These are phyloP conservation scores for Salix exigua DNA, from an alignment of 345 rosid species.

Conservation along the genomic window DNA sequence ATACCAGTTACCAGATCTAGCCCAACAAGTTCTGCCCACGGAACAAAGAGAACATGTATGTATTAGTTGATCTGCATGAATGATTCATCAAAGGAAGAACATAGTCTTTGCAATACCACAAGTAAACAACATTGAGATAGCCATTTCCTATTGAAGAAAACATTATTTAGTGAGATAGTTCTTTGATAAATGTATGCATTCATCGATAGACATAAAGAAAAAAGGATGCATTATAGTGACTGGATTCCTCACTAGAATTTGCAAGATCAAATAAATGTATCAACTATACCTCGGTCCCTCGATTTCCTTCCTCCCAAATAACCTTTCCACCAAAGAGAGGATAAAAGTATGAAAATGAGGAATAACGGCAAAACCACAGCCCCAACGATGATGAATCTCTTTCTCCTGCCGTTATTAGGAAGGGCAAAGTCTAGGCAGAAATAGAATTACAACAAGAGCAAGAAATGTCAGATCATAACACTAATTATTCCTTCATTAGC, in stretches of 20 bases:
- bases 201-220: too few species aligned
- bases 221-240: too few species aligned
- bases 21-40: constrained; percentile 35
- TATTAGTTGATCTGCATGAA: background rate
- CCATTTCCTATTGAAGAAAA: too few species aligned
- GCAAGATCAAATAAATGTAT: background rate
- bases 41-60: background rate
- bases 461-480: background rate
- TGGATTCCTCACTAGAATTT: too few species aligned
- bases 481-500: too few species aligned
- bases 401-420: constrained; percentile 8
- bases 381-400: constrained; percentile 2
- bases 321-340: constrained; percentile 23
- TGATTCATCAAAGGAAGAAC: too few species aligned
- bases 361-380: constrained; percentile 15
- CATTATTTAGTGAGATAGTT: too few species aligned
- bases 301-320: constrained; percentile 7
- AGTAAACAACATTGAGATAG: too few species aligned
- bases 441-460: background rate
- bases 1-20: constrained; percentile 38
- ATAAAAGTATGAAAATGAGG: constrained; percentile 10
- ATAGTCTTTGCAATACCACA: too few species aligned
- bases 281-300: background rate
- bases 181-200: too few species aligned
- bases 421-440: constrained; percentile 7